phyloP scores from a whole-genome alignment of 257 asterid species.

The Osmanthus fragrans region DNA sequence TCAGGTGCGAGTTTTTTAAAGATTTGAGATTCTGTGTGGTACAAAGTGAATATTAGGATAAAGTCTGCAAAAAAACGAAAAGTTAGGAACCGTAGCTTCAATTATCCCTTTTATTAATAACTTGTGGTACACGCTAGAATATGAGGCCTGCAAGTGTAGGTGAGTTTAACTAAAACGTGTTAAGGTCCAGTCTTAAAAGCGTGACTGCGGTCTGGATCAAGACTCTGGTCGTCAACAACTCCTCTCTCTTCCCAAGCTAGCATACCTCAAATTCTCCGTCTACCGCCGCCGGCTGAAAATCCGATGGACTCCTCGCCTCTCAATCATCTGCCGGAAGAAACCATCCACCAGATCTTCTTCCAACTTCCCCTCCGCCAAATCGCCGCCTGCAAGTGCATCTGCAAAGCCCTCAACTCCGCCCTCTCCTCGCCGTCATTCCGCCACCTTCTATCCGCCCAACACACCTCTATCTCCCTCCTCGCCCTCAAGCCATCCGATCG shows the following conservation, averaged over 20 bases:
- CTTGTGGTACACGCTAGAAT: no score
- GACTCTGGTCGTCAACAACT: neutral
- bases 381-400: conserved; percentile 67
- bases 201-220: neutral
- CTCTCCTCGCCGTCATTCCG: conserved; percentile 76
- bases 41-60: no score
- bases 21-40: no score
- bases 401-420: conserved; percentile 55
- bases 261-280: conserved; percentile 13
- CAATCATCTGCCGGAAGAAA: conserved; percentile 75
- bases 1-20: no score
- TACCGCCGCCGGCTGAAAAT: neutral
- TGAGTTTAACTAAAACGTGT: no score
- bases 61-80: no score
- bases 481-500: conserved; percentile 75
- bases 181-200: neutral
- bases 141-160: no score
- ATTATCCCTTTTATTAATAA: no score
- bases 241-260: conserved; percentile 8
- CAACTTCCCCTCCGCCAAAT: conserved; percentile 75
- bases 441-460: conserved; percentile 63
- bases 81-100: no score
- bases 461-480: conserved; percentile 52
- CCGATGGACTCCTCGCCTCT: conserved; percentile 81
- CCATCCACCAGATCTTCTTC: conserved; percentile 76